Evolutionary conservation across 495 filamentous ascomycete genomes (phyloP), one percentile per base, ranked within the genome.

Genomic region (Daldinia bambusicola): DNA sequence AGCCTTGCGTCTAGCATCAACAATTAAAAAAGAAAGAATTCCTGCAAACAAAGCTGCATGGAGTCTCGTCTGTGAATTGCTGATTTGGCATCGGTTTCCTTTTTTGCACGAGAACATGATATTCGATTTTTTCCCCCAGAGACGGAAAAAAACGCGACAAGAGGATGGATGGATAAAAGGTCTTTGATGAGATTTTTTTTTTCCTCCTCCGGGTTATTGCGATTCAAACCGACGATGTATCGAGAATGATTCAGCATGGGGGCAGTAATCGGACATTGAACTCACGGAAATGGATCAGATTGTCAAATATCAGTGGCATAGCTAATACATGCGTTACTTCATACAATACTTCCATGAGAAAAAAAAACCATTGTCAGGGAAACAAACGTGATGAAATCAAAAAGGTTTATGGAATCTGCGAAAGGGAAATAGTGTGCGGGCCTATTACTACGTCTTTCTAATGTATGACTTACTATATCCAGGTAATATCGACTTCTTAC

Each of bases 1-100:
- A 74, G 70, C 80, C 82, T 80, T 80, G 74, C 74, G 62, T 72
- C 74, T 77, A 77, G 75, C 75, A 76, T 77, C 75, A 71, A 72
- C 68, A 72, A 77, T 74, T 71, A 66, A 70, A 77, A 77, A 70
- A 77, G 70, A 73, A 75, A 64, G 65, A 77, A 76, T 71, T 74
- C 71, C 68, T 68, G 48, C 66, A 71, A 72, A 75, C 26, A 26
- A 26, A 26, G 26, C 61, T 63, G 55, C 55, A 57, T 50, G 51
- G 37, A 60, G 18, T 60, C 30, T 67, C 58, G 37, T 55, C 43
- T 65, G 70, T 73, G 70, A 72, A 73, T 45, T 66, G 57, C 66
- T 63, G 57, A 63, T 66, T 63, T 16, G 55, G 55, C 34, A 59
- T 43, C 36, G 66, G 58, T 73, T 66, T 60, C 56, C 57, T 34